Conservation (phyloP, 202 grass and related monocot species). For the Schoenoplectus tabernaemontani region DNA sequence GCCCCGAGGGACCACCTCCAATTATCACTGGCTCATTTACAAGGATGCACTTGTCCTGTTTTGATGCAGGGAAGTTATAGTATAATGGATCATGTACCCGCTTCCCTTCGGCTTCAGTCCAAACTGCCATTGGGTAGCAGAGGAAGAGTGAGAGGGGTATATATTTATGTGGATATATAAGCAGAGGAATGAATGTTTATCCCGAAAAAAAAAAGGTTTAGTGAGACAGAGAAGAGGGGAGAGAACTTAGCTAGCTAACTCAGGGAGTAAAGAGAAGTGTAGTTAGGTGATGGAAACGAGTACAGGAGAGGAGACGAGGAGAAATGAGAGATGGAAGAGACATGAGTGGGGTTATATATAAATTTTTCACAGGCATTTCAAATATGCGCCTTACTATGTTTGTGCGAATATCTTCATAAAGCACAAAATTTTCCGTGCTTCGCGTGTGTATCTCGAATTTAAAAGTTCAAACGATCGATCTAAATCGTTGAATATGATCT, state of each 20-base stretch:
- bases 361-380: background rate
- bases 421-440: too few relatives aligned
- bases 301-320: background rate
- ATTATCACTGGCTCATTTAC: conserved; percentile 52
- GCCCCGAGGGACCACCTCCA: conserved; percentile 53
- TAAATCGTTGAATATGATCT: too few relatives aligned
- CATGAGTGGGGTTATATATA: conserved; percentile 18
- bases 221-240: background rate
- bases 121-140: conserved; percentile 7
- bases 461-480: too few relatives aligned
- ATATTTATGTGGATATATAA: background rate
- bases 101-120: conserved; percentile 51
- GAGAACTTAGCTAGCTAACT: background rate
- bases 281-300: background rate
- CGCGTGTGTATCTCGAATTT: too few relatives aligned
- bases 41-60: conserved; percentile 14
- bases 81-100: conserved; percentile 54
- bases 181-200: conserved; percentile 7
- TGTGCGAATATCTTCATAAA: too few relatives aligned
- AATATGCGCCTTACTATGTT: background rate
- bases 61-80: background rate
- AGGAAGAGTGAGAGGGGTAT: background rate
- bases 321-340: background rate
- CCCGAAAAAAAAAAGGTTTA: conserved; percentile 8
- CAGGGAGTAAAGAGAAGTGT: background rate